These are phyloP conservation scores for Pichia sp. DNA, from an alignment of 1,139 yeast genomes.

Conservation along the genomic window DNA sequence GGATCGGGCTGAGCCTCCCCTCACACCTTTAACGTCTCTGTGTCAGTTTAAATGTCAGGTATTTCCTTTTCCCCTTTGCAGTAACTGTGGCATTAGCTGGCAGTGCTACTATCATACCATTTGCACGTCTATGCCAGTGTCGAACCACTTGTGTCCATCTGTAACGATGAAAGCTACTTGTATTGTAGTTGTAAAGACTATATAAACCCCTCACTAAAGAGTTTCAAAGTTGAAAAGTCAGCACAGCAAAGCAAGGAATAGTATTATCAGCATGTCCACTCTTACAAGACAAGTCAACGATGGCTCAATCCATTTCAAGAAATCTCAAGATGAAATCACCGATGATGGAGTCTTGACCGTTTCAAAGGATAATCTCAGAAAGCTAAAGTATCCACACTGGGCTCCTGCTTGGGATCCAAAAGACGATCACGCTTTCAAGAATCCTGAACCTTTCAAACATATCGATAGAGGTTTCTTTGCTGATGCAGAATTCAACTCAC, in stretches of 20 bases:
- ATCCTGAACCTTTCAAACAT: conserved; percentile 38
- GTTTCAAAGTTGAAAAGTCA: too few relatives aligned
- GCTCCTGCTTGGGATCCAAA: conserved; percentile 42
- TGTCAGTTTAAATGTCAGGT: too few relatives aligned
- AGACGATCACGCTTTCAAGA: conserved; percentile 18
- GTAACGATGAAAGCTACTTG: too few relatives aligned
- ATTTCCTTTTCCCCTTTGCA: too few relatives aligned
- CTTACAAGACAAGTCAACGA: conserved; percentile 4
- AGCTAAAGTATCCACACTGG: conserved; percentile 18
- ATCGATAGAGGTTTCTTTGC: conserved; percentile 51
- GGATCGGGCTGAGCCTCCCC: too few relatives aligned
- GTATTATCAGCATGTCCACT: neutral
- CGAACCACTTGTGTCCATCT: neutral
- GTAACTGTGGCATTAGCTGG: too few relatives aligned
- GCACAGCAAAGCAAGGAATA: too few relatives aligned
- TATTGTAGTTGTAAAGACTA: too few relatives aligned
- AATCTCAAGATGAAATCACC: conserved; percentile 23
- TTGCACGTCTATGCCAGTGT: too few relatives aligned
- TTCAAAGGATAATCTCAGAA: conserved; percentile 9
- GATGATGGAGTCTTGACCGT: conserved; percentile 6
- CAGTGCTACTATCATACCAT: too few relatives aligned
- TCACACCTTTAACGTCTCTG: too few relatives aligned
- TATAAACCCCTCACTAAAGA: too few relatives aligned
- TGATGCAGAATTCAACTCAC: conserved; percentile 45
- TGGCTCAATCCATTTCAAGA: conserved; percentile 28